Evolutionary conservation across 768 basidiomycete genomes (phyloP).

Genomic region (Pisolithus orientalis): DNA sequence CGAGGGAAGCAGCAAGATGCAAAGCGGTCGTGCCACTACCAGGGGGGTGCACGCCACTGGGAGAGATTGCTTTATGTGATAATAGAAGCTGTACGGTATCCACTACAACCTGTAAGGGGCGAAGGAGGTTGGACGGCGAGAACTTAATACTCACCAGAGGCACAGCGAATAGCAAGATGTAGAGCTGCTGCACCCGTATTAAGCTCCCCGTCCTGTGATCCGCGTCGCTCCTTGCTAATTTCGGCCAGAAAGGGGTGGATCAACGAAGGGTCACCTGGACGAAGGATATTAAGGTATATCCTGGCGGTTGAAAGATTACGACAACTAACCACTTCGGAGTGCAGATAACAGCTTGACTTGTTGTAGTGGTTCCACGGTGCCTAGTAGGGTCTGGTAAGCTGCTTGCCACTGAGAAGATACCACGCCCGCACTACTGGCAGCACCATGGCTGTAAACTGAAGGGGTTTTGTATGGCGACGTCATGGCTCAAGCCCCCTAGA

Average conservation of each 20-base stretch:
- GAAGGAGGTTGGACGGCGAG: neutral
- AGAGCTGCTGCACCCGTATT: conserved; percentile 71
- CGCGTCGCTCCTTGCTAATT: conserved; percentile 59
- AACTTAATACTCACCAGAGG: conserved; percentile 47
- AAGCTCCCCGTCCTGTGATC: conserved; percentile 39
- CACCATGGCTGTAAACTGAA: conserved; percentile 15
- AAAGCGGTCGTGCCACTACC: conserved; percentile 69
- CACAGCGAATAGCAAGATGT: conserved; percentile 80
- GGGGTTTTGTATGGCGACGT: conserved; percentile 8
- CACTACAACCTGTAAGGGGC: conserved; percentile 29
- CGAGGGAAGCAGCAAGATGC: conserved; percentile 67
- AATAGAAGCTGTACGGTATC: conserved; percentile 66
- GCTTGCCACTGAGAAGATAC: neutral
- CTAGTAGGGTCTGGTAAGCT: conserved; percentile 12
- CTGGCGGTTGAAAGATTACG: neutral
- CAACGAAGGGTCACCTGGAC: conserved; percentile 62
- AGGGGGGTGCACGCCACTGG: conserved; percentile 70
- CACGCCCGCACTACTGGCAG: conserved; percentile 8
- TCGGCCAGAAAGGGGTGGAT: conserved; percentile 82
- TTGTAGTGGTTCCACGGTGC: conserved; percentile 41
- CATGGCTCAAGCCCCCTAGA: conserved; percentile 10
- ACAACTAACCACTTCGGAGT: conserved; percentile 49
- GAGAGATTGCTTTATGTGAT: conserved; percentile 69
- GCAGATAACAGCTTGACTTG: conserved; percentile 63
- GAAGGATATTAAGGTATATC: neutral